Base-by-base conservation (phyloP, 2,329 filamentous ascomycete species). In the Nemania sp. region DNA sequence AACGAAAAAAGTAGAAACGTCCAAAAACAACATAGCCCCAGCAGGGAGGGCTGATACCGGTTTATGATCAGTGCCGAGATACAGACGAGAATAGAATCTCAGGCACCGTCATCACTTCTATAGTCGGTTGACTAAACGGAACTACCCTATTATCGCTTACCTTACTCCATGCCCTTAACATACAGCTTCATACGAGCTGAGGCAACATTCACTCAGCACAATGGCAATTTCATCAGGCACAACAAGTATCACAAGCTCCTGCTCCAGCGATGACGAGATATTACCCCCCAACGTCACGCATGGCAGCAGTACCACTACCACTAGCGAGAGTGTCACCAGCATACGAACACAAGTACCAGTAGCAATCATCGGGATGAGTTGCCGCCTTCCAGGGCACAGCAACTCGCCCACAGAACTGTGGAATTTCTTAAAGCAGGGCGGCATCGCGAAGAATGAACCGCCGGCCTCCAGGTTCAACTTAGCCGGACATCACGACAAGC, bases 301-400 rank as follows among this genome's bases (percentile, higher is more conserved):
- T 9, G 14, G 24, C 24, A 49, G 26, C 14, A 15, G 20, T n/a
- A n/a, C 22, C 28, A 19, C 39, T n/a, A n/a, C 22, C 28, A 19
- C 39, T 8, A 12, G 15, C n/a, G 37, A 33, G n/a, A 14, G 5
- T n/a, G 17, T 19, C 17, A n/a, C 6, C n/a, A n/a, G n/a, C n/a
- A n/a, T n/a, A n/a, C 48, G 48, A 39, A 44, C 19, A 24, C 49
- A 52, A 47, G 49, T 28, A 9, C 36, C 49, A 12, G 30, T 52
- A 5, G 49, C 49, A 1, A 41, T 52, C n/a, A 43, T 52, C 9
- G 45, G 56, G 3, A 55, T 58, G 52, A 43, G 47, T 12, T 58
- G 56, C 24, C 43, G 56, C 3, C 46, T 58, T 4, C 56, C 56
- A 3, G 56, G 52, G 5, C 34, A 52, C 19, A 49, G 34, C 5